phyloP scores from a whole-genome alignment of 2,329 filamentous ascomycete genomes.

The Neonectria coccinea region DNA sequence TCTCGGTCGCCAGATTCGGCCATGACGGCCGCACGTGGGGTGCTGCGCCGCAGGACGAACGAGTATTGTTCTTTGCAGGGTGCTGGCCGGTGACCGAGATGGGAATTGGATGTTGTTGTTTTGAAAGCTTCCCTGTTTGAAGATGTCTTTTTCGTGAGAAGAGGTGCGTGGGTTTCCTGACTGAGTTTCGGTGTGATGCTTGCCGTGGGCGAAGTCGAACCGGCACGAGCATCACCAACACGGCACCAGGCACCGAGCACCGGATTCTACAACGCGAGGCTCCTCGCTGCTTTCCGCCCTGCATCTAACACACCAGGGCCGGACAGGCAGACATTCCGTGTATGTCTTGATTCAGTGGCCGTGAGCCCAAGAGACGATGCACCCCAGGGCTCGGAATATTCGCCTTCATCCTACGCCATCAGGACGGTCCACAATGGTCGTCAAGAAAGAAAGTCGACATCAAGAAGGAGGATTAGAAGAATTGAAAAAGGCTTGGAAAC shows the following conservation, averaged over 20 bases:
- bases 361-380: background rate
- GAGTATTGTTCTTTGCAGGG: background rate
- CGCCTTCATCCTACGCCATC: background rate
- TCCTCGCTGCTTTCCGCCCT: background rate
- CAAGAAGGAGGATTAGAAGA: background rate
- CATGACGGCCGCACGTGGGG: slow-evolving; percentile 33
- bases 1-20: slow-evolving; percentile 41
- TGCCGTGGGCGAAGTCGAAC: background rate
- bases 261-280: slow-evolving; percentile 3
- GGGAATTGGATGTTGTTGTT: background rate
- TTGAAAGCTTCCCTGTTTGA: background rate
- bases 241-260: slow-evolving; percentile 7
- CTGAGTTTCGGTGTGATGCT: slow-evolving; percentile 21
- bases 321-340: background rate
- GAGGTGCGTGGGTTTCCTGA: background rate
- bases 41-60: background rate
- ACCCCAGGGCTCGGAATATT: background rate
- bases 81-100: slow-evolving; percentile 19
- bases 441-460: background rate
- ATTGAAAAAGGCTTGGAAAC: background rate
- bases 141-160: background rate
- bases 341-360: background rate
- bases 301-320: background rate
- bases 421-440: background rate
- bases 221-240: background rate